Conservation (phyloP, 169 alveolate species). For the Cyclospora cayetanensis region DNA sequence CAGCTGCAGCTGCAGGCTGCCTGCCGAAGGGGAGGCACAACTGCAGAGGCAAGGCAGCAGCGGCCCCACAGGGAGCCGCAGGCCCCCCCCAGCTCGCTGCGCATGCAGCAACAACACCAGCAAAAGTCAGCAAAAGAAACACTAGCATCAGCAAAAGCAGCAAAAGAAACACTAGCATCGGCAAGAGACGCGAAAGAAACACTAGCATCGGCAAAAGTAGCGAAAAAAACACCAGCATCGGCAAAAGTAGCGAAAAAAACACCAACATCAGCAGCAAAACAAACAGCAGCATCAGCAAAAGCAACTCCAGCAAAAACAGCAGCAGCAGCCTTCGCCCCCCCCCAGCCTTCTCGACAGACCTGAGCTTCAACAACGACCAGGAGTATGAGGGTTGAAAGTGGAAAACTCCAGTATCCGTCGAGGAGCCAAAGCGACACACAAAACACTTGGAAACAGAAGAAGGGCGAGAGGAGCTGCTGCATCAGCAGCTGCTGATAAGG, state of each 20-base stretch:
- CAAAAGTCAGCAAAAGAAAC: background rate
- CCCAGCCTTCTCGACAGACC: conserved; percentile 78
- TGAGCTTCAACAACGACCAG: conserved; percentile 85
- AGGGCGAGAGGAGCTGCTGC: conserved; percentile 96
- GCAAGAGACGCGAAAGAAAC: background rate
- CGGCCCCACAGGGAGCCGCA: no score
- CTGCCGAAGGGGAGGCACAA: no score
- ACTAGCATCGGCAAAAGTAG: background rate
- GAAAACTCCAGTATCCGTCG: conserved; percentile 96
- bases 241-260: no score
- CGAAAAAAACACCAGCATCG: background rate
- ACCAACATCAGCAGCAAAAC: no score
- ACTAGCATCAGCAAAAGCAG: background rate
- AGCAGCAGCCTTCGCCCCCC: conserved; percentile 77
- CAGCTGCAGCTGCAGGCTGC: no score
- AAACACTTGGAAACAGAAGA: conserved; percentile 96
- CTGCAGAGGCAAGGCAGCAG: no score
- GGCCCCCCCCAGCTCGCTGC: no score
- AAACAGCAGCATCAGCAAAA: background rate
- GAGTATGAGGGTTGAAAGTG: conserved; percentile 91
- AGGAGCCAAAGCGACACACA: conserved; percentile 95
- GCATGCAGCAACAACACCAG: background rate
- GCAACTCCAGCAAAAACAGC: background rate
- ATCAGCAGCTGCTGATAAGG: conserved; percentile 89
- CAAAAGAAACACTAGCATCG: background rate